Percentiles rank a stretch among this genome's conserved stretches.
Conservation (phyloP, 495 filamentous ascomycete species). For the Halenospora varia region DNA sequence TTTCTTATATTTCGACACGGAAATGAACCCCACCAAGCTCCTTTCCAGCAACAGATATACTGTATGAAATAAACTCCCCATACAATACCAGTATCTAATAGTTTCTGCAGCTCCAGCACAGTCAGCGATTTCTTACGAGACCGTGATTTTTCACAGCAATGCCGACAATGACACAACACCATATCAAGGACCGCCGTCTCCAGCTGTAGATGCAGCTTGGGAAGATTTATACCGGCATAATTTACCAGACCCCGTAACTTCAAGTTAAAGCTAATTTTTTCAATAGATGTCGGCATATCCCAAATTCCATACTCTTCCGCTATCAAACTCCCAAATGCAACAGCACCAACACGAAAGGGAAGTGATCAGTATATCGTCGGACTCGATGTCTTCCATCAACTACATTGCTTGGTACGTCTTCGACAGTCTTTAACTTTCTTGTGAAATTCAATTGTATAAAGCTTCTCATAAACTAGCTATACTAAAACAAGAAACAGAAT, state of each 20-base stretch:
- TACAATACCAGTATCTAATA: not conserved
- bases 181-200: not conserved
- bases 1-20: not conserved
- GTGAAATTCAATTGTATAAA: not conserved
- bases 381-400: not conserved
- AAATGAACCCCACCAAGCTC: not conserved
- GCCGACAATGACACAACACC: not conserved
- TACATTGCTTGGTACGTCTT: not conserved
- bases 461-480: no score
- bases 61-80: not conserved
- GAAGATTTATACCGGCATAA: not conserved
- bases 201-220: not conserved
- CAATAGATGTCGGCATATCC: not conserved
- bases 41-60: not conserved
- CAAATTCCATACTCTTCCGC: not conserved
- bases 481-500: no score
- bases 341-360: not conserved
- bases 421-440: not conserved
- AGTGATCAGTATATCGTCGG: not conserved
- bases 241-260: not conserved
- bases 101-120: not conserved
- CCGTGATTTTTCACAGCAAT: not conserved
- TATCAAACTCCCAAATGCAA: not conserved
- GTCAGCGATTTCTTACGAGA: not conserved
- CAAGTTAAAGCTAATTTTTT: no score